These are phyloP conservation scores for Lodderomyces orthopsilosis DNA, from an alignment of 1,139 yeast genomes.

Conservation along the genomic window DNA sequence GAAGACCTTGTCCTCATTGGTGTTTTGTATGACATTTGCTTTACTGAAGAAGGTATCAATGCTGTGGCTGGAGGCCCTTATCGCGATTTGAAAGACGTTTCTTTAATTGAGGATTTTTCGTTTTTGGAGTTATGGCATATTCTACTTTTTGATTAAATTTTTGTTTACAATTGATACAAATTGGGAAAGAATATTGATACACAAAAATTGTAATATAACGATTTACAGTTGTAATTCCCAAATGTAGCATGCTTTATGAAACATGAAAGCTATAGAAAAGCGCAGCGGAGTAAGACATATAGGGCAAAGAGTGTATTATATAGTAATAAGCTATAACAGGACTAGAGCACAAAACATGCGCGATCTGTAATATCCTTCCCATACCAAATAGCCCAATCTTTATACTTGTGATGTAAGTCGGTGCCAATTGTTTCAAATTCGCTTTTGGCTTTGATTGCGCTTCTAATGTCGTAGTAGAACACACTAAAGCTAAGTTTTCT, in stretches of 20 bases:
- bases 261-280: no score
- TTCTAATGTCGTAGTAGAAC: slow-evolving; percentile 57
- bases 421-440: slow-evolving; percentile 36
- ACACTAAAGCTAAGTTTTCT: slow-evolving; percentile 60
- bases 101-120: no score
- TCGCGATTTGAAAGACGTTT: no score
- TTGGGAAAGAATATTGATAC: slow-evolving; percentile 1
- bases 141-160: neutral
- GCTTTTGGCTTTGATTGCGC: slow-evolving; percentile 64
- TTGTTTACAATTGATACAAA: slow-evolving; percentile 1
- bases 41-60: neutral
- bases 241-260: no score
- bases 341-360: slow-evolving; percentile 28
- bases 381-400: slow-evolving; percentile 63
- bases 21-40: slow-evolving; percentile 19
- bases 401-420: slow-evolving; percentile 45
- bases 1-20: slow-evolving; percentile 25
- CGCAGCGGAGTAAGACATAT: no score
- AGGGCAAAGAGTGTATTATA: neutral
- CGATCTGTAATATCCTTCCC: slow-evolving; percentile 68
- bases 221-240: no score
- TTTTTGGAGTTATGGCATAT: slow-evolving; percentile 1
- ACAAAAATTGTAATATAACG: neutral
- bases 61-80: neutral
- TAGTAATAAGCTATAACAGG: neutral